These are phyloP conservation scores for Anthoceros angustus DNA, from an alignment of 225 moss, liverwort and hornwort species.

Conservation along the genomic window DNA sequence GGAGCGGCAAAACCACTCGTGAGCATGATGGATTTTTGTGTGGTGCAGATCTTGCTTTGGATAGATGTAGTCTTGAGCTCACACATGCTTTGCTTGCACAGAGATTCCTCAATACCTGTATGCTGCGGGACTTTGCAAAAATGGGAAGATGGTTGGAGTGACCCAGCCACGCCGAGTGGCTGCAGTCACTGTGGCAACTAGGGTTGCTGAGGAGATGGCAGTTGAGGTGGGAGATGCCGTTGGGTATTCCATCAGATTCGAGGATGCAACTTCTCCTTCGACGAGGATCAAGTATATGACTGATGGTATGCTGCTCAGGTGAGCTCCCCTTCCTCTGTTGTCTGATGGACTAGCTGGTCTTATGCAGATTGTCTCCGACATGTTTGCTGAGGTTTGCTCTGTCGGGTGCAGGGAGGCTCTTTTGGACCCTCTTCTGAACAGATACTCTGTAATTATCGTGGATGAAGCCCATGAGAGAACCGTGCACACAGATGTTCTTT, in stretches of 20 bases:
- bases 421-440: constrained; percentile 61
- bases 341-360: neutral
- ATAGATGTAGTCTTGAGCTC: neutral
- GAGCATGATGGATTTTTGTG: constrained; percentile 11
- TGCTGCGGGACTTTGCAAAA: neutral
- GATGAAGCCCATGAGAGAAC: constrained; percentile 78
- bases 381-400: neutral
- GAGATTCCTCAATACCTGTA: neutral
- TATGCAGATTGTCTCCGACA: neutral
- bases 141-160: neutral
- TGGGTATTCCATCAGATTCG: neutral
- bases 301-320: constrained; percentile 41
- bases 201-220: constrained; percentile 4
- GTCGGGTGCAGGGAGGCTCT: constrained; percentile 54
- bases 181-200: constrained; percentile 2
- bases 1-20: constrained; percentile 99
- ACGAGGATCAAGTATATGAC: neutral
- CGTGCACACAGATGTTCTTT: constrained; percentile 84
- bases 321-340: constrained; percentile 3
- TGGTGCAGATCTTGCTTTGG: neutral
- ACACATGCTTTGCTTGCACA: neutral
- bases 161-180: constrained; percentile 3
- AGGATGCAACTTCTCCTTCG: neutral
- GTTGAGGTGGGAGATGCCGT: neutral
- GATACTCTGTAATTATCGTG: constrained; percentile 40